Percentiles rank a stretch among this genome's conserved stretches.
Conservation (phyloP, 495 filamentous ascomycete species). For the Penicillium goetzii region DNA sequence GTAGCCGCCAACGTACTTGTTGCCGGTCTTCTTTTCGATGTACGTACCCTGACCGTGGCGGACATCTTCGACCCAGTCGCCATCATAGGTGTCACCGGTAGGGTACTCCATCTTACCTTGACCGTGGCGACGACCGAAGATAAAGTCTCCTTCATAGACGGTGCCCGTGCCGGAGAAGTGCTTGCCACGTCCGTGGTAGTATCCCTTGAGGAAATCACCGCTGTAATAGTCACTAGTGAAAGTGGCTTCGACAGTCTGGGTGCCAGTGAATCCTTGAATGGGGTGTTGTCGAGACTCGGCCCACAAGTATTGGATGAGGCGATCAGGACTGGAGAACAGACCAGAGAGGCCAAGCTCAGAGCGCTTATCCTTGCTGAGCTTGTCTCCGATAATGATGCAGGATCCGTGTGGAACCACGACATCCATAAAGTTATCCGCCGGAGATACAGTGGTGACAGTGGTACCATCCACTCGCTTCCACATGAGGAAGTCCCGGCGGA, state of each 20-base stretch:
- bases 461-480: constrained; percentile 51
- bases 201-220: constrained; percentile 52
- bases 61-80: constrained; percentile 59
- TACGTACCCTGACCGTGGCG: constrained; percentile 63
- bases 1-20: constrained; percentile 67
- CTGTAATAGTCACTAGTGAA: constrained; percentile 55
- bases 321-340: constrained; percentile 49
- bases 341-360: constrained; percentile 43
- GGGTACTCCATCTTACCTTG: constrained; percentile 62
- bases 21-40: constrained; percentile 61
- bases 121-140: constrained; percentile 56
- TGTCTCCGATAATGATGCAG: constrained; percentile 51
- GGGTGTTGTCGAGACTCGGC: constrained; percentile 49
- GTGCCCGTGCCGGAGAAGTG: constrained; percentile 58
- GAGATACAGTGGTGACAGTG: constrained; percentile 43
- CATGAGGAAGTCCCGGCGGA: constrained; percentile 47
- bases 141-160: constrained; percentile 59
- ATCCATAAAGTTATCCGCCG: constrained; percentile 45
- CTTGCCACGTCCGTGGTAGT: constrained; percentile 55
- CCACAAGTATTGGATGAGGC: constrained; percentile 52
- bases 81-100: constrained; percentile 65
- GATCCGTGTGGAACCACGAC: constrained; percentile 44
- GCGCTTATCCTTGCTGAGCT: constrained; percentile 46
- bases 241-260: constrained; percentile 49
- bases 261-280: constrained; percentile 48